Conservation (phyloP, 768 basidiomycete genomes). For the Trametes punicea region DNA sequence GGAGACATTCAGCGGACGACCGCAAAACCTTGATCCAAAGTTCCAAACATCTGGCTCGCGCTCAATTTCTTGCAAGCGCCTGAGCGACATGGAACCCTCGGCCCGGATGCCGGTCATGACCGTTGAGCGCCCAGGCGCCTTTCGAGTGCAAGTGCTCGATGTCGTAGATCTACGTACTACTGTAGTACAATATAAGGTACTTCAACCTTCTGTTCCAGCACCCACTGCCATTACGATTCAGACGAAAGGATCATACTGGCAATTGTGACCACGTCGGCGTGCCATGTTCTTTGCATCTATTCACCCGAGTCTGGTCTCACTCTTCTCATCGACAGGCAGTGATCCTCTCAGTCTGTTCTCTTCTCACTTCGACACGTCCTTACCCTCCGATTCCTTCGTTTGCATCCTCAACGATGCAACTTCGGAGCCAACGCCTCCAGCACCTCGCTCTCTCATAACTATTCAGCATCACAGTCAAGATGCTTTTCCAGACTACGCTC, state of each 20-base stretch:
- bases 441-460: constrained; percentile 45
- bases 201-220: no score
- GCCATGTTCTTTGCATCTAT: constrained; percentile 20
- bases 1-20: no score
- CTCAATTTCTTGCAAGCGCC: neutral
- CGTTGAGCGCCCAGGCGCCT: no score
- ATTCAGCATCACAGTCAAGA: constrained; percentile 15
- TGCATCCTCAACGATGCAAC: constrained; percentile 59
- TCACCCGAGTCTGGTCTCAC: constrained; percentile 62
- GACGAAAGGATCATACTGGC: no score
- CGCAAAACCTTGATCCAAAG: neutral
- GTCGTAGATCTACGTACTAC: no score
- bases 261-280: no score
- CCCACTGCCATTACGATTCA: no score
- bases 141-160: no score
- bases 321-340: constrained; percentile 72
- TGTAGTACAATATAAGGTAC: no score
- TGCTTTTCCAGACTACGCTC: constrained; percentile 28
- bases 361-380: constrained; percentile 41
- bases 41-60: neutral
- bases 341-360: constrained; percentile 59
- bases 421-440: constrained; percentile 44
- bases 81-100: neutral
- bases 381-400: constrained; percentile 62
- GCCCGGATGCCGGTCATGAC: neutral